These are phyloP conservation scores for Aegilops sharonensis DNA, from an alignment of 176 grass and related monocot genomes.

Conservation along the genomic window DNA sequence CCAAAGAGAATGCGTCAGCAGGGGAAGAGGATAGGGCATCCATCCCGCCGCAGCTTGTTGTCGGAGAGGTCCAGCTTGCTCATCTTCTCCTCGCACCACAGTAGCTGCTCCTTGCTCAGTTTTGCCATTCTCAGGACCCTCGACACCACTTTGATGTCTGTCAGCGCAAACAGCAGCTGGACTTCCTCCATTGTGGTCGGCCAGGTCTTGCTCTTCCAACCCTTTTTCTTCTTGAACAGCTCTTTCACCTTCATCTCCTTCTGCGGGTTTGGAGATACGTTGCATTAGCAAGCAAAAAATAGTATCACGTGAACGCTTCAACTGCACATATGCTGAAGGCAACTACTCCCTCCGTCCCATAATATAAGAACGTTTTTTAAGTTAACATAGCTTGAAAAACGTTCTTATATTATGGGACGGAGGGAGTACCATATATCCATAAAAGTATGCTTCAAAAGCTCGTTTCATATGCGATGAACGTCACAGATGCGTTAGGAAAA, in stretches of 20 bases:
- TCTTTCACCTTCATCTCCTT: constrained; percentile 95
- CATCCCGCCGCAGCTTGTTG: constrained; percentile 67
- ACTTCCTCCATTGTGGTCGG: constrained; percentile 71
- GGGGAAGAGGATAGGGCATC: constrained; percentile 81
- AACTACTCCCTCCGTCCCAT: neutral
- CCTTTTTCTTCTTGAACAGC: constrained; percentile 88
- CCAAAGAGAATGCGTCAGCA: constrained; percentile 39
- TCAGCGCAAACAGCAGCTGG: constrained; percentile 75
- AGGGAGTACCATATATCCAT: neutral
- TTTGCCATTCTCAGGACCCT: constrained; percentile 79
- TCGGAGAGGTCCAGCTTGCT: constrained; percentile 86
- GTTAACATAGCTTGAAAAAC: too few species aligned
- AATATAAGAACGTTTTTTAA: too few species aligned
- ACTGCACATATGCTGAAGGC: neutral
- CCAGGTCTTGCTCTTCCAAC: constrained; percentile 79
- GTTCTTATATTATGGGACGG: too few species aligned
- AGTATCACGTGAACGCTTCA: neutral
- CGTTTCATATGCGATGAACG: neutral
- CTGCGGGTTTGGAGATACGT: constrained; percentile 33
- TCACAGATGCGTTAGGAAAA: neutral
- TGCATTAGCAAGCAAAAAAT: neutral
- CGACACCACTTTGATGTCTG: constrained; percentile 90
- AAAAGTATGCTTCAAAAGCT: neutral
- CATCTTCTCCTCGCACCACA: constrained; percentile 99
- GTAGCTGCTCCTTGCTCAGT: constrained; percentile 89